Conservation (phyloP, 2,329 filamentous ascomycete genomes). For the Penicillium hordei region DNA sequence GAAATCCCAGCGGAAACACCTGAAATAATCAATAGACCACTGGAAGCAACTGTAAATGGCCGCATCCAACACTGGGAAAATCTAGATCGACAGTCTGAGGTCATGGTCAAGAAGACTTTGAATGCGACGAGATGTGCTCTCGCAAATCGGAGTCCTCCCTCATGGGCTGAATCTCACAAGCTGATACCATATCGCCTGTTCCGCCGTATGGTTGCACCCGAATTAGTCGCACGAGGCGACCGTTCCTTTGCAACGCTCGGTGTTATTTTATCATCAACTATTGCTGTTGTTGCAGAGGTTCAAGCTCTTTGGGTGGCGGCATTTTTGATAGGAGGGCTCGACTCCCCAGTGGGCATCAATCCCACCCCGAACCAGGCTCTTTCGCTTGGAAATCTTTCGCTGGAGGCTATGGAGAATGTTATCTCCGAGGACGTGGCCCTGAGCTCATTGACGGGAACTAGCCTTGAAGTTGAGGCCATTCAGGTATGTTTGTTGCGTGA, state of each 20-base stretch:
- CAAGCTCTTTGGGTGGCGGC: conserved; percentile 27
- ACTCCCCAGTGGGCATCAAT: neutral
- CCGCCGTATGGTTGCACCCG: conserved; percentile 26
- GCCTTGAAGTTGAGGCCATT: conserved; percentile 24
- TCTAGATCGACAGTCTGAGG: conserved; percentile 12
- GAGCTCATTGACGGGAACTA: conserved; percentile 21
- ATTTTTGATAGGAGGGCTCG: conserved; percentile 24
- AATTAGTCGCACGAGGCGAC: conserved; percentile 23
- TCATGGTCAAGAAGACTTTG: conserved; percentile 8
- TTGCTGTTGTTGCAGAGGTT: conserved; percentile 26
- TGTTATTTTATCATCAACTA: conserved; percentile 19
- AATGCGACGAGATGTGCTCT: conserved; percentile 1
- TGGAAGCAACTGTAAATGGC: neutral
- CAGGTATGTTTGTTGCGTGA: conserved; percentile 11
- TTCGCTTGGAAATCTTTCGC: conserved; percentile 1
- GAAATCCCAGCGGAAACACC: neutral
- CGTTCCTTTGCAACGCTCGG: conserved; percentile 24
- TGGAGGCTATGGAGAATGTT: conserved; percentile 8
- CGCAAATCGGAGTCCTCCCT: neutral
- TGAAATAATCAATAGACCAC: neutral
- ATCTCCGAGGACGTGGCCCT: conserved; percentile 26
- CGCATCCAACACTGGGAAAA: conserved; percentile 13
- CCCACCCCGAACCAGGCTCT: neutral
- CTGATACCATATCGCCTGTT: conserved; percentile 23
- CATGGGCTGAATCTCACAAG: conserved; percentile 1